Conservation (phyloP, 75 land plant species). For the Isoetes taiwanensis region DNA sequence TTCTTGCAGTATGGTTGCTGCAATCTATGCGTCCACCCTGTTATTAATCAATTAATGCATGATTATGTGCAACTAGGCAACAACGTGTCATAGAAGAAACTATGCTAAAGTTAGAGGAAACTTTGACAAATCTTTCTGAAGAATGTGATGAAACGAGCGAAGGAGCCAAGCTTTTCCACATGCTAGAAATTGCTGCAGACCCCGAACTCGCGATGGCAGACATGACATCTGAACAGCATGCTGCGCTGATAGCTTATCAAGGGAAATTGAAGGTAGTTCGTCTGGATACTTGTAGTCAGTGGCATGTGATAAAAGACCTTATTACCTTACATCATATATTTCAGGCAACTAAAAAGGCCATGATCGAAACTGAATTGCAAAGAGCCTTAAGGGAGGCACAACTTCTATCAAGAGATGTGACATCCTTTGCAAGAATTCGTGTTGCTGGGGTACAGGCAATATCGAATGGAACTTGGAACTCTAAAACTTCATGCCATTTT, state of each 20-base stretch:
- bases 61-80: too few species aligned
- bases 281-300: neutral
- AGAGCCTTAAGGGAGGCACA: conserved; percentile 48
- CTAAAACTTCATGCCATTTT: conserved; percentile 1
- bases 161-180: conserved; percentile 45
- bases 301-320: neutral
- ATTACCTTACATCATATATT: neutral
- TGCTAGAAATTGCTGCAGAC: conserved; percentile 57
- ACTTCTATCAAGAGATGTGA: conserved; percentile 43
- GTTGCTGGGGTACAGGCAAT: conserved; percentile 38
- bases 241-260: conserved; percentile 39
- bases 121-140: neutral
- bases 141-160: conserved; percentile 38
- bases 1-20: too few species aligned
- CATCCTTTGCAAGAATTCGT: conserved; percentile 50
- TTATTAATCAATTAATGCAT: too few species aligned
- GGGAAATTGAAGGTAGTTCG: conserved; percentile 42
- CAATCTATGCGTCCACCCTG: too few species aligned
- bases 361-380: conserved; percentile 33
- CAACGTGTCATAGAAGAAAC: too few species aligned
- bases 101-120: too few species aligned
- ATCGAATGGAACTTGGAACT: neutral
- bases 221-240: conserved; percentile 57
- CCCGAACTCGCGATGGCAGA: conserved; percentile 78
- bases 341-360: conserved; percentile 37